Evolutionary conservation across 441 rosid genomes (phyloP), one percentile per base, ranked within the genome.

Genomic region (Euphorbia schlechtendalii): DNA sequence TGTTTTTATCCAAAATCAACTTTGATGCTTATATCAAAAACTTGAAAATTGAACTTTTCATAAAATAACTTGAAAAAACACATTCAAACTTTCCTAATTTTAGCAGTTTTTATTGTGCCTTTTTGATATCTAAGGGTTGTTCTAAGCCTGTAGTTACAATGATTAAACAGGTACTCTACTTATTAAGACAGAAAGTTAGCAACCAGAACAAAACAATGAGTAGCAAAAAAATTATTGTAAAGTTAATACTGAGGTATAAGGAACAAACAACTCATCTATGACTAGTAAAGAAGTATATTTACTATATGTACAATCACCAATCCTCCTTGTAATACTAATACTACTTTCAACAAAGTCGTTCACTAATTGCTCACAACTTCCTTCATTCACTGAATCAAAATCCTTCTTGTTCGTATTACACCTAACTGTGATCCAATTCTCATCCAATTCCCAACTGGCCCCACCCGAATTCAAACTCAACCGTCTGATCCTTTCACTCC

Each of bases 351-450:
- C 55, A 17, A 53, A 40, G 28, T 21, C 18, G 22, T 41, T 59
- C 38, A 45, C 49, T 14, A 45, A 45, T 45, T 45, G 49, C 49
- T 27, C 46, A 41, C 21, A 12, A 43, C 43, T 60, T 51, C 67
- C 52, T 53, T 48, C 40, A 58, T 56, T 13, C 48, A 43, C 65
- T 22, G 41, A 63, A 36, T 54, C 62, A 32, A 53, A 13, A 48
- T 8, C 20, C 67, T 21, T 48, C 57, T 40, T 43, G 59, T 15
- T 36, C 21, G 5, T 48, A 63, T 59, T 41, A 27, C 52, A 67
- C 63, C 90, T 79, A 7, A 84, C 73, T 15, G 81, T 72, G 69
- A 81, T 74, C 94, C 94, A 86, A 63, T 74, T 74, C 66, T 60
- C 56, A 51, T 69, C 86, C 69, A 56, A 59, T 10, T 53, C 76